Evolutionary conservation across 768 basidiomycete genomes (phyloP).

Genomic region (Solioccasus polychromus): DNA sequence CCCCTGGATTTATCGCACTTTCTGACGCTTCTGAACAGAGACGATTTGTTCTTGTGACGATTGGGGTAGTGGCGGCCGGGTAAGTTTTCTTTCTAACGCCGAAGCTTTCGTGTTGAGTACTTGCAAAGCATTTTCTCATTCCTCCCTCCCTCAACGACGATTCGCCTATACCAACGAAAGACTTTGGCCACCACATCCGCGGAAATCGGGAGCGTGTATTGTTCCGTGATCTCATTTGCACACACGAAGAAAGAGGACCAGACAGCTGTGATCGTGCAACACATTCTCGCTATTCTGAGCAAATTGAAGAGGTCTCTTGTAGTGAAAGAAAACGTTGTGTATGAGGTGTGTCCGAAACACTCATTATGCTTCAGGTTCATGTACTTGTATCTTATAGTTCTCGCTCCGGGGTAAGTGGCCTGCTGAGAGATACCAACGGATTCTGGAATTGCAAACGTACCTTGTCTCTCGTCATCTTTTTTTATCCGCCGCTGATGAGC

Average conservation of each 20-base stretch:
- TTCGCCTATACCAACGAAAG: conserved; percentile 69
- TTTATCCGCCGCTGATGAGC: conserved; percentile 1
- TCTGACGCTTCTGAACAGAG: conserved; percentile 34
- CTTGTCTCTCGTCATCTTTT: conserved; percentile 13
- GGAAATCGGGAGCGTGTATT: conserved; percentile 71
- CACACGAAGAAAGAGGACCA: conserved; percentile 52
- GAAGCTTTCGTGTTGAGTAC: conserved; percentile 1
- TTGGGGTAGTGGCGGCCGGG: conserved; percentile 79
- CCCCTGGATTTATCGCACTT: not conserved
- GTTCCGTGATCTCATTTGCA: conserved; percentile 71
- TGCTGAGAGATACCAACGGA: conserved; percentile 66
- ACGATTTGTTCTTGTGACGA: conserved; percentile 66
- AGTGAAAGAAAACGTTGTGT: conserved; percentile 56
- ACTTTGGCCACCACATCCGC: conserved; percentile 64
- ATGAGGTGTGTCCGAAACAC: conserved; percentile 48
- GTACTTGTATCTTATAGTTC: conserved; percentile 42
- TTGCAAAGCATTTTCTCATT: conserved; percentile 58
- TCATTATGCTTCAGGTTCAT: not conserved
- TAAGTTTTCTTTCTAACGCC: conserved; percentile 29
- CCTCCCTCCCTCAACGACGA: conserved; percentile 72
- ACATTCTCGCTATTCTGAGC: conserved; percentile 68
- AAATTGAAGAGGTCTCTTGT: conserved; percentile 65
- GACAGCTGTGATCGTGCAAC: conserved; percentile 53
- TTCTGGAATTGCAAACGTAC: conserved; percentile 67
- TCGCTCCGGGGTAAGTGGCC: conserved; percentile 81